A percentile compares a stretch with the other conserved stretches of the same genome.
phyloP scores from a whole-genome alignment of 768 basidiomycete species.

The Grammothele lineata region DNA sequence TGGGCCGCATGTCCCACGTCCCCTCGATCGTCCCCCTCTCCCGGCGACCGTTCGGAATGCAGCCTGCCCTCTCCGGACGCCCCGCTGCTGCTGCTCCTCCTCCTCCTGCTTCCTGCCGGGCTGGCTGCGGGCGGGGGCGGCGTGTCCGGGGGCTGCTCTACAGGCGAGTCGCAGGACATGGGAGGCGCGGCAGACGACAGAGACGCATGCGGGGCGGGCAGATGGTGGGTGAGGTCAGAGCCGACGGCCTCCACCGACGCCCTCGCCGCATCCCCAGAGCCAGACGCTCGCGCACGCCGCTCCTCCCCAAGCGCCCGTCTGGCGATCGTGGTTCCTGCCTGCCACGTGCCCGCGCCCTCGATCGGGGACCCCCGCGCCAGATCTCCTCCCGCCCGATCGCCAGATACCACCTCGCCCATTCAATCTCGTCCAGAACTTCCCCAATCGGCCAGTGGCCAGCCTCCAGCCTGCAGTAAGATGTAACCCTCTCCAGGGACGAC shows the following conservation, averaged over 20 bases:
- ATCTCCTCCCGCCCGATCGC: constrained; percentile 7
- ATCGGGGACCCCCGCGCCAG: constrained; percentile 7
- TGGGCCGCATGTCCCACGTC: constrained; percentile 14
- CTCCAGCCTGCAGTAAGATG: too few species aligned
- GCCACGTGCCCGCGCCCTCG: constrained; percentile 5
- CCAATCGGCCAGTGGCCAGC: too few species aligned
- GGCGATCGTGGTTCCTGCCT: constrained; percentile 12
- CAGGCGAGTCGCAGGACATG: background rate
- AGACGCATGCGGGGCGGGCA: background rate
- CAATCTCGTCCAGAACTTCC: constrained; percentile 7
- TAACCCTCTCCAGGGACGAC: too few species aligned
- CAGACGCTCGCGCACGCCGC: too few species aligned
- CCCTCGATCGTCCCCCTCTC: constrained; percentile 9
- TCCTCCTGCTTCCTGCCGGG: too few species aligned
- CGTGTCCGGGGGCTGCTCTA: too few species aligned
- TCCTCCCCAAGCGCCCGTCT: too few species aligned
- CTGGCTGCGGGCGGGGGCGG: too few species aligned
- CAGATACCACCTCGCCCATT: constrained; percentile 6
- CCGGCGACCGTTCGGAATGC: background rate
- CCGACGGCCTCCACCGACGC: too few species aligned
- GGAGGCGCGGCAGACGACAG: background rate
- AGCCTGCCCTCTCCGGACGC: background rate
- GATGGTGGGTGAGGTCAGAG: background rate
- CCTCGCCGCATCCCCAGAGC: too few species aligned
- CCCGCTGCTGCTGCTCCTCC: too few species aligned